Base-by-base conservation (phyloP, 2,329 filamentous ascomycete genomes). In the Teratosphaeria destructans region DNA sequence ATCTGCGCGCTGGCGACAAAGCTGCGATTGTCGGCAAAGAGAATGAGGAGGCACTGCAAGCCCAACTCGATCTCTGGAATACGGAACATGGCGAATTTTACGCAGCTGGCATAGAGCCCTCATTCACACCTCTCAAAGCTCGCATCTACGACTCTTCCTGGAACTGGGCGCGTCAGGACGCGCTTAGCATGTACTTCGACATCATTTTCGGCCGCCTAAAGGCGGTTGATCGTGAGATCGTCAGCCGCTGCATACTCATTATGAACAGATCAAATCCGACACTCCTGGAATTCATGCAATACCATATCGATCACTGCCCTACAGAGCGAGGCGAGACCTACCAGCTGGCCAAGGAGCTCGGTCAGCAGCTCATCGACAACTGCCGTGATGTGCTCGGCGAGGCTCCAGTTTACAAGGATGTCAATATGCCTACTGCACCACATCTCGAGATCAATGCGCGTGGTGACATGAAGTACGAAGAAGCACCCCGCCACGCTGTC, bases 101-200 rank as follows among this genome's bases (percentile, higher is more conserved):
- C 72, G 94, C 94, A 26, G 80, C 89, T 29, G 94, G 94, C 57
- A 97, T 99, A 64, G 90, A 95, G 75, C 94, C 94, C 11, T 87
- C 91, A 23, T 99, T 99, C 77, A 95, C 89, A 71, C 80, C 90
- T 4, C 84, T 97, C 63, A 99, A 99, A 76, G 94, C 94, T 35
- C 88, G 94, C 72, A 86, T 94, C 10, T 99, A 99, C 77, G 94
- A 99, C 74, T 97, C 94, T 0, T 95, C 91, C 0, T 99, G 94
- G 94, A 99, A 99, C 75, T 99, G 94, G 94, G 94, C 91, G 63
- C 88, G 94, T 57, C 94, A 99, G 74, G 94, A 99, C 74, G 94
- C 93, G 32, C 84, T 99, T 58, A 94, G 83, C 79, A 99, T 99
- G 93, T 99, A 94, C 80, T 99, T 91, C 77, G 94, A 99, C 71